A percentile compares a stretch with the other conserved stretches of the same genome.
phyloP scores from a whole-genome alignment of 768 basidiomycete species.

The Lentinula boryana region DNA sequence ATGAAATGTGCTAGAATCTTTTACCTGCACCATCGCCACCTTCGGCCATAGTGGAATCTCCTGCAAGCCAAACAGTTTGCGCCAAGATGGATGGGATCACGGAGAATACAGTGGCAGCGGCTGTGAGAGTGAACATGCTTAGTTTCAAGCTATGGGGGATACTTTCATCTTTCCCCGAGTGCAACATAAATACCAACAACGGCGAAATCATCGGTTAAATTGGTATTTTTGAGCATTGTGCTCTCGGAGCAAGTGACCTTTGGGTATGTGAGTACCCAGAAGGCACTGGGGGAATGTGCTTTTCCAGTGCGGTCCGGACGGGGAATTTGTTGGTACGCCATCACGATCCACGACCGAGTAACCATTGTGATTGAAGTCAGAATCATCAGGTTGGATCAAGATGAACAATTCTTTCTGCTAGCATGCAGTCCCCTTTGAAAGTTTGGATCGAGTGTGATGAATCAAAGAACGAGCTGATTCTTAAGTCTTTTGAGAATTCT shows the following conservation, averaged over 20 bases:
- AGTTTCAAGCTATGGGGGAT: neutral
- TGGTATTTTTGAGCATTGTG: neutral
- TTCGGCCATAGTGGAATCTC: constrained; percentile 39
- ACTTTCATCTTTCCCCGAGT: neutral
- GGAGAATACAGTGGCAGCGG: neutral
- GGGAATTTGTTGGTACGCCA: neutral
- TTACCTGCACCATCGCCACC: constrained; percentile 29
- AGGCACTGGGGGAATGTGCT: neutral
- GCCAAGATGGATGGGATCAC: neutral
- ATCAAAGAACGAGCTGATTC: no score
- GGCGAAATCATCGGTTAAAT: constrained; percentile 1
- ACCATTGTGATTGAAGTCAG: no score
- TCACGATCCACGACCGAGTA: no score
- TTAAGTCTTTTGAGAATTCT: no score
- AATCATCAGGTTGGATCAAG: no score
- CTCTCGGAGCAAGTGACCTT: neutral
- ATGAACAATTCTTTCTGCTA: no score
- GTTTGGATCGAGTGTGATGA: no score
- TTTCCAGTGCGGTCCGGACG: neutral
- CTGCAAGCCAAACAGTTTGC: constrained; percentile 37
- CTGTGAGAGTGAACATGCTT: neutral
- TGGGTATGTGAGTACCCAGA: neutral
- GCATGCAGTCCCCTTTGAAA: no score
- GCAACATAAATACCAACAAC: neutral
- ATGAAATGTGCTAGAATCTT: neutral